Percentiles rank a stretch among this genome's conserved stretches.
phyloP scores from a whole-genome alignment of 495 filamentous ascomycete species.

The Massariosphaeria phaeospora region DNA sequence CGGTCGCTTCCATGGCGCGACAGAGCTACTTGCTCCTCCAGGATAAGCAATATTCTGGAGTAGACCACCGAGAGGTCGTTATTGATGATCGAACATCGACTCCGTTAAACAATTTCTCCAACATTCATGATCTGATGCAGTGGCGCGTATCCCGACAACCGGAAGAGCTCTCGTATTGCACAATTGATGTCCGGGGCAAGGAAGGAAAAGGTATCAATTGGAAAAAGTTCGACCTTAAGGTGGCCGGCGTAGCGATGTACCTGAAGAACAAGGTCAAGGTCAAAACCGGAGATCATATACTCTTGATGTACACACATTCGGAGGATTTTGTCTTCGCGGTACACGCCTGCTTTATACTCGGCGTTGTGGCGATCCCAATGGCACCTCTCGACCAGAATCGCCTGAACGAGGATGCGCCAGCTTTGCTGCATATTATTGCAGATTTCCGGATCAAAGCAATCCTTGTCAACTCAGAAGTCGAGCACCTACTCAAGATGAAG shows the following conservation, averaged over 20 bases:
- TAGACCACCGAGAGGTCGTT: constrained; percentile 93
- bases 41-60: constrained; percentile 97
- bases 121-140: constrained; percentile 92
- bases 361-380: constrained; percentile 79
- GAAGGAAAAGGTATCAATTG: constrained; percentile 96
- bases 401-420: constrained; percentile 86
- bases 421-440: constrained; percentile 81
- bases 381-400: constrained; percentile 92
- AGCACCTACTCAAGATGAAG: constrained; percentile 86
- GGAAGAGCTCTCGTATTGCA: constrained; percentile 90
- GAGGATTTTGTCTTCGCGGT: constrained; percentile 95
- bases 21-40: constrained; percentile 70
- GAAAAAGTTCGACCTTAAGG: constrained; percentile 94
- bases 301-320: constrained; percentile 97
- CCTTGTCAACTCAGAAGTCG: constrained; percentile 88
- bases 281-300: constrained; percentile 77
- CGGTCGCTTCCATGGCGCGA: constrained; percentile 67
- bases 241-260: constrained; percentile 86
- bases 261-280: constrained; percentile 94
- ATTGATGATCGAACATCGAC: constrained; percentile 97
- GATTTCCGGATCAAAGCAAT: constrained; percentile 88
- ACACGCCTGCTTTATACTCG: constrained; percentile 91
- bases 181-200: constrained; percentile 83
- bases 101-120: constrained; percentile 88
- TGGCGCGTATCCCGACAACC: constrained; percentile 92